Conservation (phyloP, 163 green algal species). For the Scenedesmus sp. region DNA sequence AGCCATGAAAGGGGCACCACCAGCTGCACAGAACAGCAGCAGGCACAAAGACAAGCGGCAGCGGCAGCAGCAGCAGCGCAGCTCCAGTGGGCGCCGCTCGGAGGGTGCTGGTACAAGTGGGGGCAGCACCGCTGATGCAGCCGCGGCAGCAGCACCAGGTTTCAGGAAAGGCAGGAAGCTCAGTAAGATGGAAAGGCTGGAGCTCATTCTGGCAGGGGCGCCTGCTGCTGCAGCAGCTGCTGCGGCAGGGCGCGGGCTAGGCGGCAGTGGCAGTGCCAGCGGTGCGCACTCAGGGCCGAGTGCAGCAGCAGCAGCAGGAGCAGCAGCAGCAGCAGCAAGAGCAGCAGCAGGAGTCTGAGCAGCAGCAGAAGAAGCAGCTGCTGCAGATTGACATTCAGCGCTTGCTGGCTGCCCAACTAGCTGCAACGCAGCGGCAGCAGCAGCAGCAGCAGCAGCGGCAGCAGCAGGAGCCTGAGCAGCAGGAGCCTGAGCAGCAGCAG, state of each 20-base stretch:
- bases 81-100: background rate
- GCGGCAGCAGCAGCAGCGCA: background rate
- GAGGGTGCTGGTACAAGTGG: background rate
- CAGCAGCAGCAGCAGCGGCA: constrained; percentile 7
- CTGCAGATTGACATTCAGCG: background rate
- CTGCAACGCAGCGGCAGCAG: background rate
- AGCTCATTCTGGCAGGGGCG: background rate
- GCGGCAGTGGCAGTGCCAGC: background rate
- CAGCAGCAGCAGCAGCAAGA: background rate
- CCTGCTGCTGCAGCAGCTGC: constrained; percentile 13
- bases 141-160: background rate
- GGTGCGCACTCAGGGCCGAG: background rate
- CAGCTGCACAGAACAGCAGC: background rate
- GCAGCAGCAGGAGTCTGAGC: background rate
- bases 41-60: background rate
- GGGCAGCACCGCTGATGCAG: background rate
- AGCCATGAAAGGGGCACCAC: background rate
- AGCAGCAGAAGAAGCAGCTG: background rate
- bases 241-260: background rate
- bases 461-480: background rate
- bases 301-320: background rate
- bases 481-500: background rate
- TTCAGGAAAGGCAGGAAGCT: background rate
- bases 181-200: background rate
- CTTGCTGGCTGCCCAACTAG: background rate